Base-by-base conservation (phyloP, 208 protist genomes). In the Borovskyia barvae region DNA sequence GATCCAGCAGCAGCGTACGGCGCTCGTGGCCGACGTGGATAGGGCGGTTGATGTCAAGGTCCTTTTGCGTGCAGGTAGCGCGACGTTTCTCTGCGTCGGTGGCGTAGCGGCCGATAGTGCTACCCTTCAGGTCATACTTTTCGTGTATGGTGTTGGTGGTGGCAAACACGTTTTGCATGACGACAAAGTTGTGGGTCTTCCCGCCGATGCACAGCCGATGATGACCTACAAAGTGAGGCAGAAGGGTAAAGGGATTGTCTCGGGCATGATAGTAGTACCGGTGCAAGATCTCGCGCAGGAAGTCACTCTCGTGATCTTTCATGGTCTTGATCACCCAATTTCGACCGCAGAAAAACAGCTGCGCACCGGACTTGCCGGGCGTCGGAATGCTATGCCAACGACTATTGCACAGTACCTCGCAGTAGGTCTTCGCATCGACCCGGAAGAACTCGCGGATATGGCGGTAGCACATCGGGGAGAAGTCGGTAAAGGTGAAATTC, bases 161-260 rank as follows among this genome's bases (percentile, higher is more conserved):
- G 2, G 85, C 86, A 66, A 98, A 97, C 8, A 98, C 85, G 74
- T 98, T 98, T 50, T 94, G 82, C 95, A 98, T 98, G 37, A 97
- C 87, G 47, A 97, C 80, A 49, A 97, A 85, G 54, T 82, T 83
- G 47, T 87, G 74, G 57, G 86, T 87, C 32, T 83, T 66, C 24
- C 47, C 56, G 19, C 72, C 85, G 46, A 93, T 76, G 37, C 59
- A 58, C 3, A 98, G 64, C 9, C 75, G 73, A 63, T 95, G 79
- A 42, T 97, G 87, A 6, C 90, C 93, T 8, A 94, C 90, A 80
- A 97, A 97, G 67, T 93, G 86, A 2, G 87, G 85, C 37, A 98
- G 74, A 14, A 97, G 57, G 6, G 92, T 98, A 58, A 82, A 82
- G 5, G 87, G 87, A 58, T 97, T 93, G 60, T 95, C 84, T 22